Evolutionary conservation across 345 rosid genomes (phyloP), one percentile per base, ranked within the genome.

Genomic region (Brassica nigra): DNA sequence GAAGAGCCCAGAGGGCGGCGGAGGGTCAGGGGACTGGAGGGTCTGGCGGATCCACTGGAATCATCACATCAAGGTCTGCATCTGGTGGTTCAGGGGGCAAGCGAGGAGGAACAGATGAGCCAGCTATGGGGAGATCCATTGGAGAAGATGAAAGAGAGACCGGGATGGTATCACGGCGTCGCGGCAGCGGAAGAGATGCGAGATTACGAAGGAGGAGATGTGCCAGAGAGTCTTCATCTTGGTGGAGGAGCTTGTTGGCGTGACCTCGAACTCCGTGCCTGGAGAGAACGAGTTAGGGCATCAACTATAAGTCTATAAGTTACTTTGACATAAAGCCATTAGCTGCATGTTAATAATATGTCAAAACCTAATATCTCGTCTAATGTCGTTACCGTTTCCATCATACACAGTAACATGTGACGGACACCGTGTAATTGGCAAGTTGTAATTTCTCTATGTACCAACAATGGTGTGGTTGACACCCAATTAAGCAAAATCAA

Each of bases 381-480:
- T 44, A 44, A 11, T 6, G 57, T 49, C 36, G 65, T 63, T 18
- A 12, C 8, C 12, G 64, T 39, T 3, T 73, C 68, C 9, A 73
- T 61, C 75, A 59, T 34, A 59, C 9, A 37, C 44, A 8, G 44
- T 37, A 37, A 37, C 44, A 71, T 71, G 55, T 2, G 20, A 71
- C 66, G 23, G 58, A 27, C 8, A 27, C 7, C 66, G 67, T 37
- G 67, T 27, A 71, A 71, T 20, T 57, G 29, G 62, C 29, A 20
- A 57, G 20, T 57, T 20, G 62, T 2, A 58, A 20, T 58, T n/a
- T 59, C 59, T 8, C 28, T 8, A 9, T 42, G 47, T 47, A 8
- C 28, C 76, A 42, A 73, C 9, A n/a, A n/a, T 28, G 47, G 29
- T 62, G 58, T 28, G 15, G 65, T 37, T 10, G 54, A 16, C 27